Percentiles rank a stretch among this genome's conserved stretches.
phyloP scores from a whole-genome alignment of 179 eudicot species.

The Heliamphora pulchella region DNA sequence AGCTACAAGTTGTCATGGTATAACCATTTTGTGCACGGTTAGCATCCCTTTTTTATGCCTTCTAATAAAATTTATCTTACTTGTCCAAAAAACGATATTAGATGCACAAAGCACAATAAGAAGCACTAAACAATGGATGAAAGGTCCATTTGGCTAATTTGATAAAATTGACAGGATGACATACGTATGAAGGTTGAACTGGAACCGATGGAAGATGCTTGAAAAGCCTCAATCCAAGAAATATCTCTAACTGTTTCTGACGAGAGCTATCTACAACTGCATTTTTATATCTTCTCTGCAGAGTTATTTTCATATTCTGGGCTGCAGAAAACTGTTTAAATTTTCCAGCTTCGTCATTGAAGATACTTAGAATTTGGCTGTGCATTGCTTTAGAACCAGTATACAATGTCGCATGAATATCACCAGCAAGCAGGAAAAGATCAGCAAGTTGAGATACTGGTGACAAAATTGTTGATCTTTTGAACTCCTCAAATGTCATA shows the following conservation, averaged over 20 bases:
- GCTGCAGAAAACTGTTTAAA: constrained; percentile 95
- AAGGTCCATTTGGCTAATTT: constrained; percentile 9
- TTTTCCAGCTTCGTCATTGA: constrained; percentile 82
- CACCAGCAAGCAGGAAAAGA: constrained; percentile 82
- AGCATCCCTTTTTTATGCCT: too few relatives aligned
- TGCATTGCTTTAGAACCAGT: constrained; percentile 99
- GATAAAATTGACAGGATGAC: constrained; percentile 24
- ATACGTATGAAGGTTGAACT: constrained; percentile 61
- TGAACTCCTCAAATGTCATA: constrained; percentile 91
- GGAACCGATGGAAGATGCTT: constrained; percentile 85
- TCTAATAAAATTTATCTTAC: too few relatives aligned
- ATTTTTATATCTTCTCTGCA: constrained; percentile 92
- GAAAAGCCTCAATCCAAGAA: constrained; percentile 81
- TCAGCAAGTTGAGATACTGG: constrained; percentile 84
- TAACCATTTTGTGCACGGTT: too few relatives aligned
- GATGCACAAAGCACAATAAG: constrained; percentile 5
- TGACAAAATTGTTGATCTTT: constrained; percentile 80
- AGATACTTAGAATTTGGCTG: constrained; percentile 92
- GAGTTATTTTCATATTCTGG: constrained; percentile 83
- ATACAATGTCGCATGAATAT: constrained; percentile 91
- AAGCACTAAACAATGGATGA: constrained; percentile 4
- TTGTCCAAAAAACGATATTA: not conserved
- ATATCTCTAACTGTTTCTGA: constrained; percentile 91
- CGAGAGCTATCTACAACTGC: constrained; percentile 91
- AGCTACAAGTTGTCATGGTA: too few relatives aligned